A percentile compares a stretch with the other conserved stretches of the same genome.
Conservation (phyloP, 306 rosid species). For the Dalbergia oliveri region DNA sequence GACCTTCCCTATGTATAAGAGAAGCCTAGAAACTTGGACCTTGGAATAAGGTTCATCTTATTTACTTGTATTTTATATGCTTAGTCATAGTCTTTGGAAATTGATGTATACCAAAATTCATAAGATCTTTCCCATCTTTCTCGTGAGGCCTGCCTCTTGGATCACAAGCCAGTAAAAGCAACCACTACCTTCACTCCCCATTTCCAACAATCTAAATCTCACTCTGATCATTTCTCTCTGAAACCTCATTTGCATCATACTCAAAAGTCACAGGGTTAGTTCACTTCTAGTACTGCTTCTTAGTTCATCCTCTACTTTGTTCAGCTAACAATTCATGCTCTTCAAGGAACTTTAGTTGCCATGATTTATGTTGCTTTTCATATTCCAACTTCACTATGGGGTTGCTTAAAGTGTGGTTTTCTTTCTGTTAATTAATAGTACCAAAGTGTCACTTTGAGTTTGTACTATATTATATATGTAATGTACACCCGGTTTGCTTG, state of each 20-base stretch:
- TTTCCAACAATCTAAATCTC: slow-evolving; percentile 17
- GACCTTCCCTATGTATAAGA: slow-evolving; percentile 29
- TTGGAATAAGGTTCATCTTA: slow-evolving; percentile 11
- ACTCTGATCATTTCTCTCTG: slow-evolving; percentile 28
- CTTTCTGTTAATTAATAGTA: slow-evolving; percentile 18
- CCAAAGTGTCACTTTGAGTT: slow-evolving; percentile 43
- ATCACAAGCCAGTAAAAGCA: slow-evolving; percentile 64
- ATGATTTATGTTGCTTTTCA: slow-evolving; percentile 26
- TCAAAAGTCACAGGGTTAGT: background rate
- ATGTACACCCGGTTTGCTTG: slow-evolving; percentile 46
- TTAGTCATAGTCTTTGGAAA: slow-evolving; percentile 24
- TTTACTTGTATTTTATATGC: slow-evolving; percentile 20
- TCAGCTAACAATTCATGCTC: slow-evolving; percentile 38
- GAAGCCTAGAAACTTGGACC: slow-evolving; percentile 52
- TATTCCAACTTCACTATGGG: slow-evolving; percentile 20
- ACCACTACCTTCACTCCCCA: slow-evolving; percentile 47
- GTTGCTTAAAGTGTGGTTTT: slow-evolving; percentile 31
- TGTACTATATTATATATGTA: slow-evolving; percentile 45
- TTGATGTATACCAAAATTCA: slow-evolving; percentile 32
- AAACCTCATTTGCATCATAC: slow-evolving; percentile 18
- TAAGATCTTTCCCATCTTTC: slow-evolving; percentile 53
- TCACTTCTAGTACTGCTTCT: background rate
- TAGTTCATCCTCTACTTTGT: slow-evolving; percentile 4
- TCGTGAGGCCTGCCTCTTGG: slow-evolving; percentile 55
- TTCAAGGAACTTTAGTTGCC: slow-evolving; percentile 28